Evolutionary conservation across 1,139 yeast species (phyloP), one percentile per base, ranked within the genome.

Genomic region (Meyerozyma athensensis): DNA sequence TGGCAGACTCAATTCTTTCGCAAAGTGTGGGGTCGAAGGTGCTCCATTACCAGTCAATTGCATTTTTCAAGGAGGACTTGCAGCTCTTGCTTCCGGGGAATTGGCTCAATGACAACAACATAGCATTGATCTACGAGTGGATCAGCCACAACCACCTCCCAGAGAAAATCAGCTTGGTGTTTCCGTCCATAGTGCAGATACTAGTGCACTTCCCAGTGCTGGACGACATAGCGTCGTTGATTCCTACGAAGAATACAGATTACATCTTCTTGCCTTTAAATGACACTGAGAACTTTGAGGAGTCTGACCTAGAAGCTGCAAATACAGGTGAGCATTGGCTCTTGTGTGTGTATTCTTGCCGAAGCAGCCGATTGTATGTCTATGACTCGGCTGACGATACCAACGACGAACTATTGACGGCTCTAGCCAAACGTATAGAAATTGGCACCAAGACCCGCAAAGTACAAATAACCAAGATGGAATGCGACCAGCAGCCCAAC

Each of bases 51-150:
- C 62, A 63, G 35, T 75, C 69, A 43, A 61, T 69, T 5, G 59
- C 75, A 1, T 56, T 75, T 2, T 71, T 68, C 44, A 57, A 62
- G 33, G 67, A 65, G 31, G 83, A 77, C 48, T 42, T 77, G 19
- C 37, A 35, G 26, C 42, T 36, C 32, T 14, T 59, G 49, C 38
- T 72, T 67, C 47, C 54, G 70, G 84, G 76, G 21, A 83, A 81
- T 50, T 84, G 94, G 94, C 60, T 85, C 22, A 81, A 79, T 49
- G 94, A 84, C 50, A 81, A 81, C 49, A 77, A 81, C 45, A 72
- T 85, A 26, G 65, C 85, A 1, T 74, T 83, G 41, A 58, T 81
- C 18, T 83, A 71, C 54, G 89, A 81, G 52, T 67, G 73, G 44
- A 57, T 85, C 33, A 45, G 36, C 28, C 55, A 48, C 12, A 28